Base-by-base conservation (phyloP, 352 stramenopile species). In the Phytopythium aichiense region DNA sequence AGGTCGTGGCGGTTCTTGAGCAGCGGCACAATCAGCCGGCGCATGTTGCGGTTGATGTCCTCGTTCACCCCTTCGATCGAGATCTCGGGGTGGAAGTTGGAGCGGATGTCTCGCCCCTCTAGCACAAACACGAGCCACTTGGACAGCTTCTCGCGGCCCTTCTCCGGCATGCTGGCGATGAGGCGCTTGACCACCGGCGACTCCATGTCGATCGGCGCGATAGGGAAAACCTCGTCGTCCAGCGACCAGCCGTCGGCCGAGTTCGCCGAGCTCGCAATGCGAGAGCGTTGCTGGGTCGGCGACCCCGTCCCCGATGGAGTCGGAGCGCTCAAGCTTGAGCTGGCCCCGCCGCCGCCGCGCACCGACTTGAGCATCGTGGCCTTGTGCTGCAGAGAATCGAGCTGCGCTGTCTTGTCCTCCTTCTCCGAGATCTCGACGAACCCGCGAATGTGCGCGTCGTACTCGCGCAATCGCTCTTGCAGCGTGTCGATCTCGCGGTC, bases 101-200 rank as follows among this genome's bases (percentile, higher is more conserved):
- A 68, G 45, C 82, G 79, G 55, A 91, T 91, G 40, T 91, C 79
- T 9, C 79, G 78, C 2, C 82, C 79, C 69, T 88, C 79, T 0
- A 91, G 64, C 25, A 91, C 79, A 49, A 89, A 91, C 25, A 70
- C 70, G 40, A 91, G 73, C 81, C 81, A 91, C 54, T 91, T 89
- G 20, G 73, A 72, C 52, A 91, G 81, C 56, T 89, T 89, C 63
- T 83, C 76, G 45, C 74, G 72, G 0, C 82, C 76, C 61, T 68
- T 79, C 43, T 86, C 82, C 1, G 79, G 79, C 76, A 91, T 84
- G 49, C 63, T 86, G n/a, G 66, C 66, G 53, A 89, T 84, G 42
- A 91, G 61, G 0, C 77, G 76, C 65, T 91, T 76, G 6, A 89
- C 73, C 15, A 91, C 76, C 8, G 80, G 76, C n/a, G 82, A 91